These are phyloP conservation scores for Penicillium sp. DNA, from an alignment of 2,329 filamentous ascomycete genomes.

Conservation along the genomic window DNA sequence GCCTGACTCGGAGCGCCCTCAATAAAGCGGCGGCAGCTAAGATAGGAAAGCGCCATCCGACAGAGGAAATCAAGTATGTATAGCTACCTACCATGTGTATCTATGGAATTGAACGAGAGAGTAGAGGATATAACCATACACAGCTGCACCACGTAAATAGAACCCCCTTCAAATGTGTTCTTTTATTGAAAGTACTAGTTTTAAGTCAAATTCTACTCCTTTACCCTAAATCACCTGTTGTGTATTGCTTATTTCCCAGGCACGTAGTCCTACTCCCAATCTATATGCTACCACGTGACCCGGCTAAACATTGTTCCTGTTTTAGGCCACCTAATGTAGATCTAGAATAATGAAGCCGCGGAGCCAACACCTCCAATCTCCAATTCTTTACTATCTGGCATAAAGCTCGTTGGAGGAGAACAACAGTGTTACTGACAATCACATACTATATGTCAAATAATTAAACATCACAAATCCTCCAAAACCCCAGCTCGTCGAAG, in stretches of 20 bases:
- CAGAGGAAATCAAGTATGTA: no score
- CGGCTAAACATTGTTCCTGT: constrained; percentile 19
- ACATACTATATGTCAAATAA: background rate
- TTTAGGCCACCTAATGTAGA: constrained; percentile 11
- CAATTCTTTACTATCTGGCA: background rate
- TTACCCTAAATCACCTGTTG: background rate
- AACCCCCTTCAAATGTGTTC: background rate
- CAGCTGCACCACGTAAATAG: background rate
- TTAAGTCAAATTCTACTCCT: background rate
- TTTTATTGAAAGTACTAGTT: background rate
- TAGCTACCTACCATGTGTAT: background rate
- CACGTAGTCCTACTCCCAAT: background rate
- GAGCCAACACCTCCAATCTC: constrained; percentile 3
- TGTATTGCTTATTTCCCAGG: background rate
- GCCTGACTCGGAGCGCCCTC: no score
- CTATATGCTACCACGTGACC: constrained; percentile 15
- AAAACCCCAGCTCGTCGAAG: background rate
- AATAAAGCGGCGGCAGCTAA: no score
- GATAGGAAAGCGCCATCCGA: no score
- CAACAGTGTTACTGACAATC: background rate
- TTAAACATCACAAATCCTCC: background rate
- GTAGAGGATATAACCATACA: background rate
- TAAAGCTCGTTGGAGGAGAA: background rate
- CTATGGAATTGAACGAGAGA: background rate
- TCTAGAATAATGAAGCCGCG: constrained; percentile 1